Conservation (phyloP, 2,329 filamentous ascomycete species). For the Aspergillus tamarii region DNA sequence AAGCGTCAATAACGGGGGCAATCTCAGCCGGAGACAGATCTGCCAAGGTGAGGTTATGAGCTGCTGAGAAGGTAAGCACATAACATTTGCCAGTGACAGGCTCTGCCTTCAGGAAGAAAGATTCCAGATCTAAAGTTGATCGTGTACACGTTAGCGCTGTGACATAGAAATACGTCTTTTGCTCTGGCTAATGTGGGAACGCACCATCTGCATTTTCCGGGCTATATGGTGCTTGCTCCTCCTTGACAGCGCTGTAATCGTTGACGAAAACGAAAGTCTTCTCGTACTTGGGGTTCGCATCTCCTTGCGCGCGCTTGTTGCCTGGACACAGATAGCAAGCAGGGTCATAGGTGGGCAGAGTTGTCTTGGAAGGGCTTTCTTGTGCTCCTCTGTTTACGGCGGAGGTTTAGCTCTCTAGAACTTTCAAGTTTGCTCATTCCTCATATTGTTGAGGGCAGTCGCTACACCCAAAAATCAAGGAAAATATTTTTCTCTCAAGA, state of each 20-base stretch:
- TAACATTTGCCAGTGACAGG: conserved; percentile 94
- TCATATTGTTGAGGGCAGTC: neutral
- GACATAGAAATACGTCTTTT: neutral
- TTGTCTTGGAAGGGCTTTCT: conserved; percentile 69
- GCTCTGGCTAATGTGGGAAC: conserved; percentile 17
- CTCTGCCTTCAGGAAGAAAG: conserved; percentile 77
- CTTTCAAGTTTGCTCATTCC: neutral
- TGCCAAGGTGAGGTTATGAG: conserved; percentile 88
- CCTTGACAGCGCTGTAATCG: conserved; percentile 96
- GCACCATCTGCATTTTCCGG: conserved; percentile 55
- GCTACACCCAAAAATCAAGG: neutral
- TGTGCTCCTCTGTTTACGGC: conserved; percentile 67
- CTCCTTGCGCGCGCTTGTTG: conserved; percentile 85
- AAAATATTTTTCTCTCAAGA: conserved; percentile 22
- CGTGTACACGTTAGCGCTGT: neutral
- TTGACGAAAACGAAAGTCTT: conserved; percentile 94
- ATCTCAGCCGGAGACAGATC: conserved; percentile 81
- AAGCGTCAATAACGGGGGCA: conserved; percentile 80
- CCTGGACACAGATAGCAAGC: conserved; percentile 95
- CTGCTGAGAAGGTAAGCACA: conserved; percentile 90
- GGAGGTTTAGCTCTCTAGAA: conserved; percentile 2
- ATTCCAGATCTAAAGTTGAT: conserved; percentile 63
- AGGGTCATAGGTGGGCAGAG: conserved; percentile 79
- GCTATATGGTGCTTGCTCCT: conserved; percentile 80
- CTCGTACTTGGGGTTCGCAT: conserved; percentile 81